Evolutionary conservation across 2,329 filamentous ascomycete species (phyloP), one percentile per base, ranked within the genome.

Genomic region (Seiridium unicorne): DNA sequence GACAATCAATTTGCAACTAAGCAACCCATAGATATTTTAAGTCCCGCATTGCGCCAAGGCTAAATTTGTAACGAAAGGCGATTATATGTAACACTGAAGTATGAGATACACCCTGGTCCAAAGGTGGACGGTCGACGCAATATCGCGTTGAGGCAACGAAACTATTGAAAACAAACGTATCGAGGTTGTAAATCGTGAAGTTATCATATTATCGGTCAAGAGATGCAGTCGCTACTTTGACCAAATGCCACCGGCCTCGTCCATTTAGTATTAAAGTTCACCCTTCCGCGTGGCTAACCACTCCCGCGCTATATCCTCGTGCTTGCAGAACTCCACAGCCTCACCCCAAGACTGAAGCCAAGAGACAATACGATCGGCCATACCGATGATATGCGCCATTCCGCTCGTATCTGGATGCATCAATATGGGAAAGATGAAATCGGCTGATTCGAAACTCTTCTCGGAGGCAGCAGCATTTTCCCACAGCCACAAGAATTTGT

Each of bases 401-500:
- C 51, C 51, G 7, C 32, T 40, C 18, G 32, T 54, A 18, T 54
- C 51, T 18, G 51, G 51, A 9, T 54, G 51, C 32, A 35, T 36
- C 5, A 54, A 4, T 4, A 54, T 36, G 32, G 51, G 51, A 40
- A 36, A 54, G 35, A 54, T 54, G n/a, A 36, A 36, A 35, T 40
- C 51, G n/a, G 51, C 32, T 26, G 5, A 10, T 8, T 54, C 51
- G 4, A 46, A 46, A 46, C 44, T 46, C 44, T 46, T 46, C 26
- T 54, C 35, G 3, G n/a, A 9, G 2, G 13, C 5, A 2, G 18
- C n/a, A 2, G 13, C 35, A n/a, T 54, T 42, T 35, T 79, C 74
- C 60, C 76, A 76, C n/a, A 86, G 73, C 77, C 79, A 88, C 62
- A 81, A 75, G 64, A 87, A 85, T 10, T 82, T 78, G 65, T 86